Percentiles rank a stretch among this genome's conserved stretches.
These are phyloP conservation scores for Leptographium galeiforme DNA, from an alignment of 2,329 filamentous ascomycete species.

Conservation along the genomic window DNA sequence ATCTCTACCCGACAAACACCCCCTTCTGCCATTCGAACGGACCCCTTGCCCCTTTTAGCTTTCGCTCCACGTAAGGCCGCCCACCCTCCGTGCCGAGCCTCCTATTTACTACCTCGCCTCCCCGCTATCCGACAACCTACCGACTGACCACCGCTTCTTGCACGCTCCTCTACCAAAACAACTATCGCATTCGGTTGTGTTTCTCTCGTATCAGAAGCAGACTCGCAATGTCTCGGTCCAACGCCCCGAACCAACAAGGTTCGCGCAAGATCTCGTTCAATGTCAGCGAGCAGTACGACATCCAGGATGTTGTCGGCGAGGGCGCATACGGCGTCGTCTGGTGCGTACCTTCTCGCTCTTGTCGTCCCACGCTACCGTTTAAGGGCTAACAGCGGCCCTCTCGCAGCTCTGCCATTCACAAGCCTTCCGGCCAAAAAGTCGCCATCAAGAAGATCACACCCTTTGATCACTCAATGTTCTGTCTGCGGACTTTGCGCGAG, in stretches of 20 bases:
- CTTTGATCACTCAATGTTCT: slow-evolving; percentile 99
- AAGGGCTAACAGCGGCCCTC: neutral
- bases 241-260: slow-evolving; percentile 43
- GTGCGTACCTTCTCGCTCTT: slow-evolving; percentile 37
- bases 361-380: neutral
- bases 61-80: neutral
- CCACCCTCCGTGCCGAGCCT: neutral
- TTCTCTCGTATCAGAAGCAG: neutral
- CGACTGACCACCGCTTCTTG: neutral
- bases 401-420: slow-evolving; percentile 83
- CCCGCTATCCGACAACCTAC: neutral
- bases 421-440: slow-evolving; percentile 94
- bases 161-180: too few species aligned
- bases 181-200: too few species aligned
- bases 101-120: neutral
- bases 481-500: slow-evolving; percentile 85
- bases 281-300: slow-evolving; percentile 98
- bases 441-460: slow-evolving; percentile 99
- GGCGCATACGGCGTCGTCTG: slow-evolving; percentile 97
- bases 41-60: neutral
- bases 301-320: slow-evolving; percentile 97
- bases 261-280: slow-evolving; percentile 98
- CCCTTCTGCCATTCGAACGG: neutral
- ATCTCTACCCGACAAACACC: neutral
- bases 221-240: slow-evolving; percentile 40